Evolutionary conservation across 2,329 filamentous ascomycete species (phyloP), one percentile per base, ranked within the genome.

Genomic region (Sarocladium brachiariae): DNA sequence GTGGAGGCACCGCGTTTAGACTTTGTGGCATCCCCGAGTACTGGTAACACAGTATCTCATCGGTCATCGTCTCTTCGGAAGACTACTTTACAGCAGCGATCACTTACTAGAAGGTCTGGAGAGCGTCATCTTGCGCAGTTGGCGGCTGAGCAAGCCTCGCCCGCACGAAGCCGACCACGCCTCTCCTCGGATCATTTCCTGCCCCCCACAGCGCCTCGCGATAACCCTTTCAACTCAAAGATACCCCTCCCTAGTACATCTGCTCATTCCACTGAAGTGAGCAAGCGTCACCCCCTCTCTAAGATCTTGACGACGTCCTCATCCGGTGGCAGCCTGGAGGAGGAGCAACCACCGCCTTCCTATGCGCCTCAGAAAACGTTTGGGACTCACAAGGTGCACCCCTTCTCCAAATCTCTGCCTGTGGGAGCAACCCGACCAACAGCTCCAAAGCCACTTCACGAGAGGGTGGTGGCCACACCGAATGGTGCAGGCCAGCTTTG

Each of bases 51-150:
- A 2, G 74, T 86, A 57, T 79, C 83, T 14, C 85, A 83, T 63
- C 77, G 87, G 55, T 82, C 86, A 1, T 86, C 85, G 1, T 93
- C 89, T 16, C 71, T 96, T 46, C 80, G 92, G 53, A 91, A 86
- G 64, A 95, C 90, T 2, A 96, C 92, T 1, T 69, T 96, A 21
- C 89, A 95, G 62, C 91, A 96, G 66, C 84, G 92, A 10, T 87
- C 75, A 50, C 83, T 77, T 73, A 80, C 80, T 34, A 72, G 78
- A 51, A 73, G 81, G 52, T 75, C 75, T 37, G 82, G 75, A 47
- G 81, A 78, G 54, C 74, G 76, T 53, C 75, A 78, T 49, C 63
- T 80, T 37, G 72, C 76, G 6, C 75, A 71, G 51, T 65, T 77
- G 57, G 65, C 67, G 19, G 63, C 66, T 21, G 84, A 67, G 16